Evolutionary conservation across 169 alveolate species (phyloP), one percentile per base, ranked within the genome.

Genomic region (Plasmodium blacklocki): DNA sequence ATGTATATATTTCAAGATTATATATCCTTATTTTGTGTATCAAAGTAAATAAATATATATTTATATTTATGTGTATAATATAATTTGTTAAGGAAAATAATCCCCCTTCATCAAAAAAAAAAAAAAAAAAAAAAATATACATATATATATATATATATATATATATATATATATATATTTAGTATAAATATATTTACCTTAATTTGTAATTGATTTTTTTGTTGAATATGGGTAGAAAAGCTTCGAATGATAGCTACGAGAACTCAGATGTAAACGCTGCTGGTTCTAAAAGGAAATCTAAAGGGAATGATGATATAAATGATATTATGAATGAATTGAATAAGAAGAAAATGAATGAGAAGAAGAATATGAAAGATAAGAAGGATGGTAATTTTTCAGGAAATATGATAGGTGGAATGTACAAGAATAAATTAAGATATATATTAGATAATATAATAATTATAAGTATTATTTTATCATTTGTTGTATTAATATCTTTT

Each of bases 391-490:
- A 19, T n/a, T 43, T 29, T 54, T 47, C 26, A 14, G 39, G 56
- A 8, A 54, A 63, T 11, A 62, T n/a, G n/a, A n/a, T 43, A 11
- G 9, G 43, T 1, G 88, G 62, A 12, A 47, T 64, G 43, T 76
- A 47, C 15, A 76, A 64, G 18, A 64, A 43, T 43, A 76, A 76
- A 23, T 9, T 76, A 63, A 76, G 66, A 6, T 76, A 62, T 39
- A 3, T 76, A 62, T 12, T 39, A 0, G 90, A 80, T 68, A 80
- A 80, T 26, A 68, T 80, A 19, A 80, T 80, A 9, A 2, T 80
- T 14, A 68, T 80, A 39, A 26, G 60, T 12, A 80, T 80, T 11
- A 80, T 80, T 5, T 56, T 80, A 19, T 80, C 90, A 23, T 80
- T 80, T 58, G 19, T 66, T 15, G 56, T 73, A 1, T 45, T 80